Evolutionary conservation across 768 basidiomycete genomes (phyloP), one percentile per base, ranked within the genome.

Genomic region (Calvatia gigantea): DNA sequence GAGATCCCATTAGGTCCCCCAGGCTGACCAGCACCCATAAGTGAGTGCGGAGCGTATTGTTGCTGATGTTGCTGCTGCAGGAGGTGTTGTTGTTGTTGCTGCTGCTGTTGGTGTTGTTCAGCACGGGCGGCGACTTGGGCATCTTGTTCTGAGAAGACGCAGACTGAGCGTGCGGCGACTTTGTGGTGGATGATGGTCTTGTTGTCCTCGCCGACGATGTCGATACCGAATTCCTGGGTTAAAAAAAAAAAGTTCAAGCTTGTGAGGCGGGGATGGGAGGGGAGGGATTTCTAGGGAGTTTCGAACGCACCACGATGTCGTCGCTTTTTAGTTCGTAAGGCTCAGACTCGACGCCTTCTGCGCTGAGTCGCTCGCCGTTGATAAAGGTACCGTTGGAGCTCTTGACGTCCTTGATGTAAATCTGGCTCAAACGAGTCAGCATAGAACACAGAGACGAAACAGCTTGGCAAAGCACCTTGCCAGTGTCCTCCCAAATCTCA

Each of bases 351-450:
- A 89, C 78, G 32, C 91, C 87, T 68, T 99, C 96, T 3, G 80
- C 79, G 60, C 89, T 92, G 45, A 98, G 84, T 37, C 97, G 81
- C 61, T 98, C 94, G 54, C 92, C 87, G 63, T 99, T 98, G 69
- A 99, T 94, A 68, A 98, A 99, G 5, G 97, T 99, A 1, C 97
- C 97, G 61, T 99, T 99, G 1, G 92, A 94, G 61, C 90, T 93
- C 76, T 96, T 96, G 67, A 98, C 94, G 70, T 98, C 97, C 72
- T 94, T 96, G 78, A 99, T 98, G 77, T 75, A 96, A 71, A 98
- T 94, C 94, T 98, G 43, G 29, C 11, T n/a, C 8, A 15, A n/a
- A n/a, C n/a, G 27, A n/a, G 53, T 58, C 29, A 60, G 60, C 41
- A 58, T 47, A 51, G 47, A 56, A 41, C 15, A 47, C 42, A 44